These are phyloP conservation scores for Cladophialophora yegresii DNA, from an alignment of 2,329 filamentous ascomycete species.

Conservation along the genomic window DNA sequence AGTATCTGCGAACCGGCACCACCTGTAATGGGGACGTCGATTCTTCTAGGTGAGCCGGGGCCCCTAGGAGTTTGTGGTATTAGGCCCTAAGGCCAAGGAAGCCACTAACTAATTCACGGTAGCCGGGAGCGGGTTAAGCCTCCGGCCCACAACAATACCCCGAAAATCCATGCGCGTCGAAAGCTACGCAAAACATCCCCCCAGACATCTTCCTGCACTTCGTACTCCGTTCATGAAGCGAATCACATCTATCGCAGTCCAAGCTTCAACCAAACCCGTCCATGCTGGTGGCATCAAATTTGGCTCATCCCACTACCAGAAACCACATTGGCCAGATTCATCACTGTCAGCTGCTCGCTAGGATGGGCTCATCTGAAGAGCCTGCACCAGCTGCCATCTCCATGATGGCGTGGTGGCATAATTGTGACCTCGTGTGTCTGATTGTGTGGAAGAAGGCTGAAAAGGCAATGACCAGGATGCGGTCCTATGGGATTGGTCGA, in stretches of 20 bases:
- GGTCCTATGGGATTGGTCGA: background rate
- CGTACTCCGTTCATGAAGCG: background rate
- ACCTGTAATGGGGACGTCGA: background rate
- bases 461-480: background rate
- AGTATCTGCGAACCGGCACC: background rate
- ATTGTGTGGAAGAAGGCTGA: background rate
- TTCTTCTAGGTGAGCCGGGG: background rate
- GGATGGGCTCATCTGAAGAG: background rate
- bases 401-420: background rate
- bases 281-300: background rate
- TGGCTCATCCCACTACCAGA: background rate
- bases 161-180: background rate
- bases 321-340: background rate
- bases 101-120: background rate
- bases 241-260: background rate
- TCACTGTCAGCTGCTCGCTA: background rate
- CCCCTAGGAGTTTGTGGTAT: no score
- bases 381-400: background rate
- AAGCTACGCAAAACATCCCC: background rate
- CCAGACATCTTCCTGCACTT: background rate
- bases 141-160: background rate
- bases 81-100: background rate
- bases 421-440: background rate
- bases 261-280: background rate
- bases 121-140: background rate